Evolutionary conservation across 2,329 filamentous ascomycete genomes (phyloP).

Genomic region (Apiospora saccharicola): DNA sequence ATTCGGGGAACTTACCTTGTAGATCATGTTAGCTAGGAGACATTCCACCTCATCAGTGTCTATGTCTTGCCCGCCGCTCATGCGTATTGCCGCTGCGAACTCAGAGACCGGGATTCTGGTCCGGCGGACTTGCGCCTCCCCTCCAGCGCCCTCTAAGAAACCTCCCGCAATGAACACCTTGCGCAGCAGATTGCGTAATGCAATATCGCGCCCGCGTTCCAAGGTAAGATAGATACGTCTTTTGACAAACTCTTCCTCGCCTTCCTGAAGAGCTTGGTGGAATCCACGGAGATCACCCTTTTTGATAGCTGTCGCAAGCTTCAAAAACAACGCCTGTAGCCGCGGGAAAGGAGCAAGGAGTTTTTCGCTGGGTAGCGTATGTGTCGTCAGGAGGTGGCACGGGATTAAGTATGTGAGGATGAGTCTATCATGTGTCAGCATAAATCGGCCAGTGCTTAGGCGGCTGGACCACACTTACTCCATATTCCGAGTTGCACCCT

Average conservation of each 20-base stretch:
- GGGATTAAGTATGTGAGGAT: conserved; percentile 96
- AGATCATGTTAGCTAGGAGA: conserved; percentile 93
- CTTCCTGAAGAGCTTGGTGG: conserved; percentile 78
- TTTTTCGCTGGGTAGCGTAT: conserved; percentile 77
- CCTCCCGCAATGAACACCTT: conserved; percentile 90
- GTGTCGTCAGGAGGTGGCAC: conserved; percentile 87
- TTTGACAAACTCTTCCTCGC: conserved; percentile 93
- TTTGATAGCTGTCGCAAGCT: conserved; percentile 80
- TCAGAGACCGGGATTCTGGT: conserved; percentile 85
- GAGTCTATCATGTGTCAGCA: conserved; percentile 60
- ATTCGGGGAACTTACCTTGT: conserved; percentile 72
- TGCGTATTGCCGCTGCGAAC: conserved; percentile 83
- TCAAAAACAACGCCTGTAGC: conserved; percentile 79
- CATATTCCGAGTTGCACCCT: conserved; percentile 74
- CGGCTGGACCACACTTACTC: conserved; percentile 62
- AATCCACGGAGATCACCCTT: conserved; percentile 84
- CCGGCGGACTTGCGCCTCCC: conserved; percentile 67
- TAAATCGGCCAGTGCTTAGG: conserved; percentile 39
- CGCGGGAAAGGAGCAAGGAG: conserved; percentile 79
- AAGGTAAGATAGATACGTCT: conserved; percentile 93
- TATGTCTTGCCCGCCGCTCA: conserved; percentile 72
- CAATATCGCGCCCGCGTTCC: conserved; percentile 90
- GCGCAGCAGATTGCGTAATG: conserved; percentile 87
- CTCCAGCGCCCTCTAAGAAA: conserved; percentile 79
- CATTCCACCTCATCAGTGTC: conserved; percentile 97